These are phyloP conservation scores for Fragaria nilgerrensis DNA, from an alignment of 306 rosid genomes.

Conservation along the genomic window DNA sequence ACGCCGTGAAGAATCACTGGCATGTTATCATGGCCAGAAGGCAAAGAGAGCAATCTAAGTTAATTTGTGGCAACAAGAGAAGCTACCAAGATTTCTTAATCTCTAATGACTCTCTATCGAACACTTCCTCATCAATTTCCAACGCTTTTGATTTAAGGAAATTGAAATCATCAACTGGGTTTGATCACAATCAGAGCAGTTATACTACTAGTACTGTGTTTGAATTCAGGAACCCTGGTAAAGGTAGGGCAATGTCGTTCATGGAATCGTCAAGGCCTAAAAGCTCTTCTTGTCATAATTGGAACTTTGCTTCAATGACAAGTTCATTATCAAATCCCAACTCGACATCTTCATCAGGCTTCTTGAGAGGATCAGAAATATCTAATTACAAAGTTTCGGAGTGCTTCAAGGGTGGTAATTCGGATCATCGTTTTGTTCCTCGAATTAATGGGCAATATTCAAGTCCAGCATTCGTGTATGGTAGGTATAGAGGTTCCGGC, in stretches of 20 bases:
- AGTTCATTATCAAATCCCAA: slow-evolving; percentile 14
- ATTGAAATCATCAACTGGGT: slow-evolving; percentile 24
- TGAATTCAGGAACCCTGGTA: slow-evolving; percentile 37
- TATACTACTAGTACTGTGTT: slow-evolving; percentile 24
- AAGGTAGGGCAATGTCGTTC: slow-evolving; percentile 20
- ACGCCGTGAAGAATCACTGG: slow-evolving; percentile 98
- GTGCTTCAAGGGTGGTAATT: slow-evolving; percentile 26
- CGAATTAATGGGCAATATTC: slow-evolving; percentile 28
- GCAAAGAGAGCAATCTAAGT: slow-evolving; percentile 85
- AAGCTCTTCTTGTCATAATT: slow-evolving; percentile 39
- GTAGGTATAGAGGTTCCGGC: slow-evolving; percentile 18
- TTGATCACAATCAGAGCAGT: slow-evolving; percentile 8
- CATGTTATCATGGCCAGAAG: slow-evolving; percentile 93
- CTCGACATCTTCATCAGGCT: not conserved
- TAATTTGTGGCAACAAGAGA: slow-evolving; percentile 35
- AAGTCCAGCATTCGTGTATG: slow-evolving; percentile 10
- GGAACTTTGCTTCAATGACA: slow-evolving; percentile 54
- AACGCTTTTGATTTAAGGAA: slow-evolving; percentile 27
- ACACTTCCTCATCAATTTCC: slow-evolving; percentile 19
- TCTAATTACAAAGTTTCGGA: slow-evolving; percentile 31
- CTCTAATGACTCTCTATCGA: slow-evolving; percentile 3
- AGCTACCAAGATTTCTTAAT: slow-evolving; percentile 40
- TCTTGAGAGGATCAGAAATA: slow-evolving; percentile 29
- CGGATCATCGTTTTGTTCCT: slow-evolving; percentile 27
- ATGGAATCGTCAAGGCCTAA: slow-evolving; percentile 28